phyloP scores from a whole-genome alignment of 441 rosid species.

The Erysimum cheiri region DNA sequence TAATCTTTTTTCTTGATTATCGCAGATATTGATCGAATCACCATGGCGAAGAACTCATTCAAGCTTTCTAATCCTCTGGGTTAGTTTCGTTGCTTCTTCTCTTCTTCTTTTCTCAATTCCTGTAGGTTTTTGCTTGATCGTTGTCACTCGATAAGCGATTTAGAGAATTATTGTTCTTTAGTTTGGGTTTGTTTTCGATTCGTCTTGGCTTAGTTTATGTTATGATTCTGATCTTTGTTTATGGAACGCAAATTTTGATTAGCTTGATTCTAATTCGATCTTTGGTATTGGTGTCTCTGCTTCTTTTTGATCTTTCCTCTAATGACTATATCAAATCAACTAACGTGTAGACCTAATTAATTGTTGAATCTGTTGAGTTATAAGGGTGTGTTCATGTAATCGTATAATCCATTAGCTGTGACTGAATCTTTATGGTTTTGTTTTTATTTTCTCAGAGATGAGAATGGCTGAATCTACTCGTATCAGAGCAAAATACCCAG shows the following conservation, averaged over 20 bases:
- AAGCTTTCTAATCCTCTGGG: slow-evolving; percentile 45
- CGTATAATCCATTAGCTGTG: background rate
- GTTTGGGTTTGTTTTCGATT: too few species aligned
- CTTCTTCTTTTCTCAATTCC: too few species aligned
- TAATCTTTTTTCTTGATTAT: background rate
- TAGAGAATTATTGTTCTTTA: background rate
- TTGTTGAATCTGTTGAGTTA: background rate
- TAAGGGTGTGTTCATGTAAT: background rate
- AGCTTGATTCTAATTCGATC: background rate
- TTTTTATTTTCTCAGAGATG: slow-evolving; percentile 61
- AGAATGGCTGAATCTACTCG: slow-evolving; percentile 94
- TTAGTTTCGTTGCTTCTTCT: slow-evolving; percentile 19
- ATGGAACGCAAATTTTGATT: slow-evolving; percentile 12
- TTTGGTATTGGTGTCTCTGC: background rate
- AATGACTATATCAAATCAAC: background rate
- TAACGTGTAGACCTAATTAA: background rate
- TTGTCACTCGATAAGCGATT: slow-evolving; percentile 9
- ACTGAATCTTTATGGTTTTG: background rate
- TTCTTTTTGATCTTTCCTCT: background rate
- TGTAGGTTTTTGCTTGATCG: slow-evolving; percentile 8
- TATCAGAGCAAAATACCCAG: slow-evolving; percentile 86
- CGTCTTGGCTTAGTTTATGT: too few species aligned
- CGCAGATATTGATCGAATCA: slow-evolving; percentile 32
- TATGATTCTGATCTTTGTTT: too few species aligned
- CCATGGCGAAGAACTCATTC: slow-evolving; percentile 41